Conservation (phyloP, 768 basidiomycete genomes). For the Suillus luteus region DNA sequence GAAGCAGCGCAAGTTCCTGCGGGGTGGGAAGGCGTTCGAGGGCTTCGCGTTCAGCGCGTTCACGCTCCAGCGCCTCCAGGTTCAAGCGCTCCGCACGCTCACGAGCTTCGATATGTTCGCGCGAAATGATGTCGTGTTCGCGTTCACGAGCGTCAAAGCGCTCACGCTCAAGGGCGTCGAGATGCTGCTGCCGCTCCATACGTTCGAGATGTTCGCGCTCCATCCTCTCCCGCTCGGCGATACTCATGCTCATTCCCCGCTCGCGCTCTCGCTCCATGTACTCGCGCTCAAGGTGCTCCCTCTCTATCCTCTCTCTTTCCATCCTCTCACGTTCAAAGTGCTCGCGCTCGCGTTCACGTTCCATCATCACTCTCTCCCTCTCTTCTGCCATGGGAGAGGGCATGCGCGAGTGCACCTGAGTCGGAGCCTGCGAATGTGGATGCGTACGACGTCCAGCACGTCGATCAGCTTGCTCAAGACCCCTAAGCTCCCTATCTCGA, state of each 20-base stretch:
- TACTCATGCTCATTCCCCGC: conserved; percentile 3
- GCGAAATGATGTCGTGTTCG: conserved; percentile 4
- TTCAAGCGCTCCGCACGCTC: conserved; percentile 15
- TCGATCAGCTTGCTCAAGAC: conserved; percentile 7
- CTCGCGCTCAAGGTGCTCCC: conserved; percentile 36
- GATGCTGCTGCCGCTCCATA: conserved; percentile 30
- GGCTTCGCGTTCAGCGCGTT: conserved; percentile 7
- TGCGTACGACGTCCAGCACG: not conserved
- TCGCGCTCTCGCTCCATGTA: conserved; percentile 31
- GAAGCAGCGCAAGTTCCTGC: conserved; percentile 35
- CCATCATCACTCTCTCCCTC: conserved; percentile 23
- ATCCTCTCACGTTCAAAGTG: conserved; percentile 30
- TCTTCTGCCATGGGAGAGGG: conserved; percentile 19
- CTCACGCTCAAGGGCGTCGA: conserved; percentile 33
- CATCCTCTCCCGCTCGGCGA: conserved; percentile 19
- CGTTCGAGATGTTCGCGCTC: conserved; percentile 34
- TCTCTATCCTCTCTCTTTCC: conserved; percentile 34
- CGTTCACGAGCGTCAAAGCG: conserved; percentile 20
- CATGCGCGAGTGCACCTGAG: not conserved
- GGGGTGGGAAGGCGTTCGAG: conserved; percentile 34
- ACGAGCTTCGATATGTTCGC: conserved; percentile 14
- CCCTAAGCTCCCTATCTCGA: conserved; percentile 23
- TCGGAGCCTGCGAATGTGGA: conserved; percentile 5
- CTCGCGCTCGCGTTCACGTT: conserved; percentile 30
- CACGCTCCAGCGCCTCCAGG: not conserved